Evolutionary conservation across 495 filamentous ascomycete genomes (phyloP).

Genomic region (Penicillium arizonense): DNA sequence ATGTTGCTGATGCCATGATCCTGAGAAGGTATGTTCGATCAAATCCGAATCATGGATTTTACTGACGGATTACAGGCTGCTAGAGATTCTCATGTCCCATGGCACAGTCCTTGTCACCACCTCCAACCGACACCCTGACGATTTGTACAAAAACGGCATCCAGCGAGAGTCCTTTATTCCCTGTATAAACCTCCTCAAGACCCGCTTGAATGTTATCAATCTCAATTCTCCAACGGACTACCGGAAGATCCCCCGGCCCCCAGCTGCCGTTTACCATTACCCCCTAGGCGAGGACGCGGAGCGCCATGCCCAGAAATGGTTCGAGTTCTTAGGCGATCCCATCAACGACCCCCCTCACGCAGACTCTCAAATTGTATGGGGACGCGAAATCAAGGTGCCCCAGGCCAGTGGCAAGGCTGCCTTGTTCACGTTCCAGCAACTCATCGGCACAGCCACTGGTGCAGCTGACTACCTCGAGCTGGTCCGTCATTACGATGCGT

Average conservation of each 20-base stretch:
- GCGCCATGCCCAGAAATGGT: slow-evolving; percentile 89
- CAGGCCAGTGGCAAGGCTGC: slow-evolving; percentile 84
- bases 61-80: slow-evolving; percentile 50
- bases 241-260: slow-evolving; percentile 90
- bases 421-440: slow-evolving; percentile 84
- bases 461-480: slow-evolving; percentile 96
- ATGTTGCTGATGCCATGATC: slow-evolving; percentile 99
- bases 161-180: slow-evolving; percentile 94
- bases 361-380: slow-evolving; percentile 87
- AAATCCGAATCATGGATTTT: background rate
- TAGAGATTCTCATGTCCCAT: slow-evolving; percentile 89
- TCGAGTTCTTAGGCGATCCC: slow-evolving; percentile 85
- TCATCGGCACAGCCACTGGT: slow-evolving; percentile 82
- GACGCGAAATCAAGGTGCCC: slow-evolving; percentile 83
- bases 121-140: slow-evolving; percentile 93
- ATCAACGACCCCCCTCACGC: slow-evolving; percentile 71
- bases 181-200: slow-evolving; percentile 88
- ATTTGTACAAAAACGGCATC: slow-evolving; percentile 97
- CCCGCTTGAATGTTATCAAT: slow-evolving; percentile 81
- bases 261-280: slow-evolving; percentile 89
- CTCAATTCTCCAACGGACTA: slow-evolving; percentile 95
- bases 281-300: slow-evolving; percentile 75
- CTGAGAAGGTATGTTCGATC: slow-evolving; percentile 58
- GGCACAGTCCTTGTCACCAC: slow-evolving; percentile 96
- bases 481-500: slow-evolving; percentile 85